phyloP scores from a whole-genome alignment of 306 rosid species.

The Corylus heterophylla region DNA sequence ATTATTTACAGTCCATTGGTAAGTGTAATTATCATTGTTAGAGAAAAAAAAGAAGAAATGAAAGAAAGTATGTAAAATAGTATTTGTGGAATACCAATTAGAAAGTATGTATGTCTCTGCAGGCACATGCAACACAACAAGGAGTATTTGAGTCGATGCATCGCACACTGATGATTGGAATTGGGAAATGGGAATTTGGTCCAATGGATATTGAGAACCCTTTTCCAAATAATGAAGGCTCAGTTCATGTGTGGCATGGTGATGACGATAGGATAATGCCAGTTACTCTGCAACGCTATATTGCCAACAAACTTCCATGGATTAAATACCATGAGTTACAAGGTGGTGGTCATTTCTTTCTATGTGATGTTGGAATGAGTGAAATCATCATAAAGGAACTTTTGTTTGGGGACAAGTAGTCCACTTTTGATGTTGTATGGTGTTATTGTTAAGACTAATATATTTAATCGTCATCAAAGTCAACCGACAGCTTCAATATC shows the following conservation, averaged over 20 bases:
- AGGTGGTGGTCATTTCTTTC: constrained; percentile 63
- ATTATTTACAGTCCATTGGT: no score
- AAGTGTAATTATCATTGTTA: no score
- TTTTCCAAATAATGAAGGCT: constrained; percentile 34
- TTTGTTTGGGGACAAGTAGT: constrained; percentile 28
- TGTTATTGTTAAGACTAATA: no score
- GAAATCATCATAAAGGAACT: constrained; percentile 38
- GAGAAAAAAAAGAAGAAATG: no score
- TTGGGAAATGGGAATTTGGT: constrained; percentile 64
- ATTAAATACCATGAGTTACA: constrained; percentile 65
- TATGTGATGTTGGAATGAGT: constrained; percentile 19
- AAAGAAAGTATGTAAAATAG: no score
- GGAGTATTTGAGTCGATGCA: constrained; percentile 53
- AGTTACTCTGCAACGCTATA: constrained; percentile 38
- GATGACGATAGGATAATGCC: constrained; percentile 52
- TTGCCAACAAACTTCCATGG: constrained; percentile 60
- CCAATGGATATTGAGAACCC: constrained; percentile 56
- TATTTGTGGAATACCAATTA: no score
- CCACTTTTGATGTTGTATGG: no score
- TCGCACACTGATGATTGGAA: constrained; percentile 47
- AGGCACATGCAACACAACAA: constrained; percentile 48
- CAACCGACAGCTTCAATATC: no score
- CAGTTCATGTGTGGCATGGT: constrained; percentile 74
- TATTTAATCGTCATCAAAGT: no score
- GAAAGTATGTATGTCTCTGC: neutral